Evolutionary conservation across 2,329 filamentous ascomycete species (phyloP).

Genomic region (Trichocomaceae sp.): DNA sequence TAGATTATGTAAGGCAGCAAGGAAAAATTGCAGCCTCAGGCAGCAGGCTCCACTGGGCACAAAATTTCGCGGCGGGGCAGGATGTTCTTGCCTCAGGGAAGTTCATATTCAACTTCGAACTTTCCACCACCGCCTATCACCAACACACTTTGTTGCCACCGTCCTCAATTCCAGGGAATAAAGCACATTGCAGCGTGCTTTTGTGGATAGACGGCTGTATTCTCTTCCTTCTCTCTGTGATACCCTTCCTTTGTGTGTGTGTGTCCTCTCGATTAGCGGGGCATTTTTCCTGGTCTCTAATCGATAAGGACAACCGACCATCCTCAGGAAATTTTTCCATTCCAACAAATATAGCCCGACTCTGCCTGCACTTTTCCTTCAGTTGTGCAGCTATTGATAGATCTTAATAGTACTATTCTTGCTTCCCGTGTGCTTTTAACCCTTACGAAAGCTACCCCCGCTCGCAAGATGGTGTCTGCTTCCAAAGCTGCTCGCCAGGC

Average conservation of each 20-base stretch:
- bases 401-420: background rate
- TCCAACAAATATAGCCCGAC: constrained; percentile 17
- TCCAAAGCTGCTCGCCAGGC: constrained; percentile 63
- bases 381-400: background rate
- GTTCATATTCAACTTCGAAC: background rate
- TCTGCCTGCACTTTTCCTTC: constrained; percentile 10
- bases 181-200: background rate
- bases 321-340: constrained; percentile 20
- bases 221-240: constrained; percentile 6
- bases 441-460: constrained; percentile 9
- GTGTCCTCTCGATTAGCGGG: constrained; percentile 13
- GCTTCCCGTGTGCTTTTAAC: background rate
- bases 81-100: constrained; percentile 27
- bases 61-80: constrained; percentile 8
- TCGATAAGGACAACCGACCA: constrained; percentile 34
- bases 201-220: background rate
- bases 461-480: constrained; percentile 55
- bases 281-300: constrained; percentile 19
- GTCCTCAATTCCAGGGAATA: background rate
- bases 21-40: background rate
- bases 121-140: background rate
- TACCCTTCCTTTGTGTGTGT: constrained; percentile 12
- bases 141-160: background rate
- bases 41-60: constrained; percentile 9
- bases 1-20: too few relatives aligned